These are phyloP conservation scores for Fusarium camptoceras DNA, from an alignment of 2,329 filamentous ascomycete species.

Conservation along the genomic window DNA sequence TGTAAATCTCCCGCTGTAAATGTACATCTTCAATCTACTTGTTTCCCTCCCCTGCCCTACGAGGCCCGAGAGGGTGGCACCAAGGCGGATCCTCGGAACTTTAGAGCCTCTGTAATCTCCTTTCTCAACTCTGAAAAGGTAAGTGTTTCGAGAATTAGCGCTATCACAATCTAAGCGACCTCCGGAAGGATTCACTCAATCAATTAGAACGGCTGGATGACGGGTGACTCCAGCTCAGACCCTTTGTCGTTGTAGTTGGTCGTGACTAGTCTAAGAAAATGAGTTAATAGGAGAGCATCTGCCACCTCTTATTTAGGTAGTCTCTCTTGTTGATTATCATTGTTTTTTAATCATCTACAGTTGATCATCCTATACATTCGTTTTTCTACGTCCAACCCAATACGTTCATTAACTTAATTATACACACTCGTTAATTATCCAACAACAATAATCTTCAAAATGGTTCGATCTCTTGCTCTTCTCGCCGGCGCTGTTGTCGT, in stretches of 20 bases:
- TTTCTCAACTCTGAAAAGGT: conserved; percentile 6
- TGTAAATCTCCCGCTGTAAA: conserved; percentile 1
- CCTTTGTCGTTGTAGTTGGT: not conserved
- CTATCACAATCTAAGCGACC: conserved; percentile 15
- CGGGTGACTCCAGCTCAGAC: not conserved
- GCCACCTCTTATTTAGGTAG: not conserved
- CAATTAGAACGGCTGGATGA: conserved; percentile 8
- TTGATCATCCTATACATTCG: not conserved
- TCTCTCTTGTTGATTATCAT: not conserved
- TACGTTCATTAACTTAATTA: conserved; percentile 37
- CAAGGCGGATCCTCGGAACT: conserved; percentile 21
- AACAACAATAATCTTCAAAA: conserved; percentile 16
- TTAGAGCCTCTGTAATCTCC: conserved; percentile 23
- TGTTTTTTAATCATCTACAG: not conserved
- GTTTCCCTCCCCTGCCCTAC: not conserved
- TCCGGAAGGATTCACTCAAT: conserved; percentile 31
- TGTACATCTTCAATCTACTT: conserved; percentile 7
- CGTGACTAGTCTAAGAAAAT: not conserved
- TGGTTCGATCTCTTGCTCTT: conserved; percentile 45
- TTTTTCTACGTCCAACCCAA: conserved; percentile 18
- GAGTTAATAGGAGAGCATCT: conserved; percentile 14
- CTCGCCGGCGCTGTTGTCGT: conserved; percentile 39
- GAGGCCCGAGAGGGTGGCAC: conserved; percentile 3
- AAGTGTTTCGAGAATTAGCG: conserved; percentile 29
- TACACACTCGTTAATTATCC: conserved; percentile 12